Conservation (phyloP, 768 basidiomycete species). For the Tricholoma terreum region DNA sequence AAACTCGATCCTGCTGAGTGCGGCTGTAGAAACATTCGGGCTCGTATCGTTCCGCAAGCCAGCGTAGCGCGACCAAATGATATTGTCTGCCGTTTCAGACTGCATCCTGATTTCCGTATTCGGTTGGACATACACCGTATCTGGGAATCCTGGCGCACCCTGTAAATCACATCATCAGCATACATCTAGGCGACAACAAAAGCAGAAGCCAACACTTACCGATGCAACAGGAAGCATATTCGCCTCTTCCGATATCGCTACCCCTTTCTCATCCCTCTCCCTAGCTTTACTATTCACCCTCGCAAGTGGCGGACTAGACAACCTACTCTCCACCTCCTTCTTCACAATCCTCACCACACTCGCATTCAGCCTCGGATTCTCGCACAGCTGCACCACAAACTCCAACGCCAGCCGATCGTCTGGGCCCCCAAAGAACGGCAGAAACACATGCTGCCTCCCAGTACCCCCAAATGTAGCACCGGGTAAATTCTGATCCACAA, state of each 20-base stretch:
- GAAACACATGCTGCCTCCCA: conserved; percentile 61
- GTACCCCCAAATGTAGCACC: conserved; percentile 21
- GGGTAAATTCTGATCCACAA: conserved; percentile 63
- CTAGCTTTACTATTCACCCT: conserved; percentile 24
- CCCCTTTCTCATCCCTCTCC: conserved; percentile 22
- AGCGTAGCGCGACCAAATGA: conserved; percentile 68
- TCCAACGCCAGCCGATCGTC: conserved; percentile 66
- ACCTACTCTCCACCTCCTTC: conserved; percentile 29
- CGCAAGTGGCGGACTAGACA: conserved; percentile 19
- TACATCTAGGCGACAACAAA: background rate
- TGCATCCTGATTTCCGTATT: conserved; percentile 66
- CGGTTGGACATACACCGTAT: conserved; percentile 67
- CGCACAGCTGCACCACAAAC: conserved; percentile 81
- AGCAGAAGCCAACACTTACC: conserved; percentile 31
- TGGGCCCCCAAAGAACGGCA: conserved; percentile 4
- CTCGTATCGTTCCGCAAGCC: conserved; percentile 15
- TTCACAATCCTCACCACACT: conserved; percentile 70
- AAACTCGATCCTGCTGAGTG: conserved; percentile 64
- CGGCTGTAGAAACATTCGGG: conserved; percentile 22
- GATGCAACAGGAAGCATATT: conserved; percentile 47
- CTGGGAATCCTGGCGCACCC: conserved; percentile 46
- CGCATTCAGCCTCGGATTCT: conserved; percentile 62
- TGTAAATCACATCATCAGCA: conserved; percentile 8
- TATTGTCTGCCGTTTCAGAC: conserved; percentile 82
- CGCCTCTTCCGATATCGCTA: conserved; percentile 24